Evolutionary conservation across 2,329 filamentous ascomycete species (phyloP).

Genomic region (Alternaria triticina): DNA sequence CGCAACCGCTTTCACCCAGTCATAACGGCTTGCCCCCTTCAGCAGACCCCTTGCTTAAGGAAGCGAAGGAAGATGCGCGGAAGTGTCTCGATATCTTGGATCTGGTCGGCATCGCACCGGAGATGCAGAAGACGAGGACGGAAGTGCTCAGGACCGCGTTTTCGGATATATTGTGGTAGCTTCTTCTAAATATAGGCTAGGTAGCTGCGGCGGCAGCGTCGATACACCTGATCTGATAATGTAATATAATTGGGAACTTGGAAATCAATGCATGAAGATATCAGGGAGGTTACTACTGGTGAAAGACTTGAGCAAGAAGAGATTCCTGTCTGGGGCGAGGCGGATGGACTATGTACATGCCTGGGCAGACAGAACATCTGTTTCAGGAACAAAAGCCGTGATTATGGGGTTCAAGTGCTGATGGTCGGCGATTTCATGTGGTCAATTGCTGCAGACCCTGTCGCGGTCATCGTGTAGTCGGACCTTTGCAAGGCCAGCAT

Average conservation of each 20-base stretch:
- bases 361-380: neutral
- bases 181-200: neutral
- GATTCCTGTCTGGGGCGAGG: neutral
- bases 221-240: neutral
- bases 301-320: neutral
- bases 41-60: conserved; percentile 42
- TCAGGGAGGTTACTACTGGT: neutral
- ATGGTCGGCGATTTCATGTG: neutral
- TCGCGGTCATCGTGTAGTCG: neutral
- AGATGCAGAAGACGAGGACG: conserved; percentile 57
- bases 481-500: neutral
- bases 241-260: neutral
- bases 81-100: conserved; percentile 56
- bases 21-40: conserved; percentile 34
- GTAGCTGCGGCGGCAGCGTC: neutral
- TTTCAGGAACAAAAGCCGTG: neutral
- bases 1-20: conserved; percentile 37
- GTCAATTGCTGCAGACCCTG: neutral
- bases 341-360: neutral
- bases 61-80: conserved; percentile 53
- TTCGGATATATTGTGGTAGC: conserved; percentile 47
- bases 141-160: conserved; percentile 55
- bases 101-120: conserved; percentile 51
- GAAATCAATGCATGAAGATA: neutral
- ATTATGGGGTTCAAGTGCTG: neutral